A percentile compares a stretch with the other conserved stretches of the same genome.
phyloP scores from a whole-genome alignment of 768 basidiomycete species.

The Hericium erinaceus region DNA sequence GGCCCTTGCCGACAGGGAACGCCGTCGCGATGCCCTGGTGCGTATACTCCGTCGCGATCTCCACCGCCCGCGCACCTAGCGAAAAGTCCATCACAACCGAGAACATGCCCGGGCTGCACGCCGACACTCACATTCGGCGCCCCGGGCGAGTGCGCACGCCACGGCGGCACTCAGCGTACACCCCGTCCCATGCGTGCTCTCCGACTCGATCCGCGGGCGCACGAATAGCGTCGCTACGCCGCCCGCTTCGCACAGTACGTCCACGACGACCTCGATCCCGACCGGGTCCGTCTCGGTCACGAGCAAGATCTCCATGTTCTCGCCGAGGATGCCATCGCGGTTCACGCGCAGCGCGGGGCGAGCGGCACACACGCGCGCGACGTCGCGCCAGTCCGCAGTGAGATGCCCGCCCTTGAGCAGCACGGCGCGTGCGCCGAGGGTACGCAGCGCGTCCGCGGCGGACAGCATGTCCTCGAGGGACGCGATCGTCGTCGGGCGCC shows the following conservation, averaged over 20 bases:
- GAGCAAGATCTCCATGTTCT: conserved; percentile 59
- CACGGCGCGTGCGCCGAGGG: conserved; percentile 44
- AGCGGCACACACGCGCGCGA: conserved; percentile 18
- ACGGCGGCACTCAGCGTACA: conserved; percentile 87
- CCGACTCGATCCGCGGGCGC: conserved; percentile 53
- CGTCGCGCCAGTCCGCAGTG: conserved; percentile 32
- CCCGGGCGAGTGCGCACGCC: conserved; percentile 53
- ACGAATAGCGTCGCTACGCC: conserved; percentile 40
- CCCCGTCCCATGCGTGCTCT: conserved; percentile 85
- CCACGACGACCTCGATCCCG: conserved; percentile 41
- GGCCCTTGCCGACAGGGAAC: conserved; percentile 55
- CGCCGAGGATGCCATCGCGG: conserved; percentile 25
- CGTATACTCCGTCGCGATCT: conserved; percentile 59
- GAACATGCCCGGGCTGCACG: background rate
- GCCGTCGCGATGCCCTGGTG: conserved; percentile 68
- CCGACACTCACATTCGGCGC: conserved; percentile 29
- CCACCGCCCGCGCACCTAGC: conserved; percentile 45
- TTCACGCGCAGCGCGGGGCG: background rate
- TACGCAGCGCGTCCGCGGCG: conserved; percentile 41
- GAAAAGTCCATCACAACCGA: background rate
- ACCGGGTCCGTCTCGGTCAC: conserved; percentile 15
- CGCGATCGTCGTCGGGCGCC: conserved; percentile 22
- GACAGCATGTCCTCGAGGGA: conserved; percentile 51
- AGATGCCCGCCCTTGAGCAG: conserved; percentile 86
- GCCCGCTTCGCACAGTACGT: conserved; percentile 43